Base-by-base conservation (phyloP, 768 basidiomycete genomes). In the Lactarius evosmus region DNA sequence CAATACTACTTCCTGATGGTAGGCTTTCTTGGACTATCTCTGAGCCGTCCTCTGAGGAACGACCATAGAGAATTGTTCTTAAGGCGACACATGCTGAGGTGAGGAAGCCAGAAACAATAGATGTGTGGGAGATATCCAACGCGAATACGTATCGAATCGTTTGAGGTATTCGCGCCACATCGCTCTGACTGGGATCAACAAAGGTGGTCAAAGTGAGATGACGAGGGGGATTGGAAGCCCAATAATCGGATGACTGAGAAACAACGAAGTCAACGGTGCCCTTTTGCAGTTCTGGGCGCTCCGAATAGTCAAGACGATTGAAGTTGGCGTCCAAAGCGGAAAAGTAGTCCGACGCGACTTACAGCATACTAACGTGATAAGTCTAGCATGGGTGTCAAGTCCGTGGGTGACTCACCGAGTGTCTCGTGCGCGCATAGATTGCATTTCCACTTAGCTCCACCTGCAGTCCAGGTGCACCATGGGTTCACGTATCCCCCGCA, bases 401-500 rank as follows among this genome's bases (percentile, higher is more conserved):
- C 49, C 32, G 29, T 7, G 27, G 34, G 33, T 7, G 53, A 19
- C 88, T 69, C 68, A 95, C 96, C 95, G 78, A 85, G 82, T n/a
- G 91, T 93, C 71, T 89, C 85, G 67, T 86, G 83, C 2, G 79
- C 76, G 75, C 97, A 99, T 17, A 99, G 73, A 78, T 98, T 98
- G 74, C 97, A 99, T 69, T 81, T 86, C 93, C 95, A 99, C 68
- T 81, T 85, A 63, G 82, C 81, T 6, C 97, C 97, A 3, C 91
- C 91, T 9, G 88, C 82, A 22, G 83, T 76, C 86, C 93, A 99
- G 29, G 78, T 78, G 74, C 89, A 93, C 94, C 94, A 98, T 0
- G 95, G 90, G 71, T 98, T 98, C 69, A 99, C 80, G 74, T 98
- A 99, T 0, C 82, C 92, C 68, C 92, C 82, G 74, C 97, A 99